Evolutionary conservation across 345 rosid genomes (phyloP), one percentile per base, ranked within the genome.

Genomic region (Linum tenue): DNA sequence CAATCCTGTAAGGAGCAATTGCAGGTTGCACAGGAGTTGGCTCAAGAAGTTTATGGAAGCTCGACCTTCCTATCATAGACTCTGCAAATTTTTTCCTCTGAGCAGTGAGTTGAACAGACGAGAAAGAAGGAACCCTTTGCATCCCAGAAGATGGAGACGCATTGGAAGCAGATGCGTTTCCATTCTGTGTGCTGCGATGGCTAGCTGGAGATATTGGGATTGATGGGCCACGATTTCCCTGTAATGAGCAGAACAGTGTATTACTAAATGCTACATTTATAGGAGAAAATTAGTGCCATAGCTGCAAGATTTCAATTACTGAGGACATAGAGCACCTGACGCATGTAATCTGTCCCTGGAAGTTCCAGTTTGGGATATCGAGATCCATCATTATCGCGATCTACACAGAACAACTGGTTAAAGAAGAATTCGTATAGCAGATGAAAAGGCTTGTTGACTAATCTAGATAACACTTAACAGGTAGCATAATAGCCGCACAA

Each of bases 1-100:
- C 90, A 77, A 94, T 86, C 74, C 97, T 81, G 60, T 94, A 90
- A 60, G 99, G 97, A 77, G 96, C 94, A 64, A 87, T 80, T 69
- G 90, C 89, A 51, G 99, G 86, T 62, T 65, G 89, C 75, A 81
- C 77, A 73, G 95, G 85, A 62, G 90, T 86, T 73, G 99, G 99
- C 76, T 94, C 99, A 64, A 94, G 80, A 78, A 94, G 95, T 78
- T 88, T 94, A 66, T 85, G 99, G 77, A 94, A 90, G 80, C 96
- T 90, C 64, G 89, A 82, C 77, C 87, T 83, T 72, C 96, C 99
- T 53, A 86, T 74, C 62, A 84, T 81, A 63, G 97, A 81, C 66
- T 94, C 97, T 5, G 89, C 84, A 70, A 83, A 88, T 14, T 85
- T 68, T 80, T 90, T 90, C 76, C 87, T 81, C 67, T 90, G 98